Base-by-base conservation (phyloP, 768 basidiomycete species). In the Mycena indigotica region DNA sequence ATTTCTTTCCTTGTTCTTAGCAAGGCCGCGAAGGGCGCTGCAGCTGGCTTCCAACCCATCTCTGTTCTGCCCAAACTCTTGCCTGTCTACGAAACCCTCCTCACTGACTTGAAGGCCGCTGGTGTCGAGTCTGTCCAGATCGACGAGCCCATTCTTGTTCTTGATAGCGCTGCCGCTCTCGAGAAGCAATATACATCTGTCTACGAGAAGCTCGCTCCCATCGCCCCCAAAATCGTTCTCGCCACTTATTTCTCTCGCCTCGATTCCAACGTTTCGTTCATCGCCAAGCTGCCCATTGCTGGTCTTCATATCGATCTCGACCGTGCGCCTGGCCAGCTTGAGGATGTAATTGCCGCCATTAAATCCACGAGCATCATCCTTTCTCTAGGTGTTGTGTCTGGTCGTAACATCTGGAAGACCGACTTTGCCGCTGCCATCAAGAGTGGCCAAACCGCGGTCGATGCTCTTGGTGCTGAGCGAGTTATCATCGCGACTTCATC, bases 371-470 rank as follows among this genome's bases (percentile, higher is more conserved):
- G 74, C 68, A 82, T 94, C 61, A 70, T 88, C 62, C 84, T 99
- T 52, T 98, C 97, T 38, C 87, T 98, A 61, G 97, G 97, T 76
- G 73, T 98, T 60, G 91, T 99, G 63, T 98, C 97, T 44, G 97
- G 97, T 53, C 94, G 97, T 72, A 98, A 98, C 83, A 93, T 99
- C 80, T 99, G 97, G 97, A 99, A 98, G 86, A 89, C 86, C 61
- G 95, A 98, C 77, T 88, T 98, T 67, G 78, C 81, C 62, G 86
- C 85, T 53, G 88, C 93, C 56, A 83, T 95, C 76, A 87, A 88
- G 72, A 76, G 84, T 46, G 92, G 84, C 55, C 88, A 95, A 78
- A 89, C 87, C 73, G 95, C 93, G 46, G 79, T 97, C 66, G 85
- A 87, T 52, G 80, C 79, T 39, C 88, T 98, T 67, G 95, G 95